Conservation (phyloP, 306 rosid genomes). For the Prinsepia uniflora region DNA sequence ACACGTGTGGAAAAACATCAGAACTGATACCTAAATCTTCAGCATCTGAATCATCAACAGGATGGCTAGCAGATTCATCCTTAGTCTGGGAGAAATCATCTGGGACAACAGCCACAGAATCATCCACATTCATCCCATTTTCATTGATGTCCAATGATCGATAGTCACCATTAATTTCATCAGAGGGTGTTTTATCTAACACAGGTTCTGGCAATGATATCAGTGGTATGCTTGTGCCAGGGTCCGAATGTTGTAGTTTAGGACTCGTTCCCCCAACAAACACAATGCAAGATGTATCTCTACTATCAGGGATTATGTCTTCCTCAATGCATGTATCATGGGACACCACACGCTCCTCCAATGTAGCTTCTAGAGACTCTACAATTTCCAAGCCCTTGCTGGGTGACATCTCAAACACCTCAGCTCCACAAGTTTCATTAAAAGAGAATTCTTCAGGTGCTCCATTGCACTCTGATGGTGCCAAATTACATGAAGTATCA, state of each 20-base stretch:
- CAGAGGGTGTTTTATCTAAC: slow-evolving; percentile 34
- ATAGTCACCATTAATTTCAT: slow-evolving; percentile 23
- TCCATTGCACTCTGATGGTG: slow-evolving; percentile 37
- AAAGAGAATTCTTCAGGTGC: slow-evolving; percentile 35
- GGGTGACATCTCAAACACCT: slow-evolving; percentile 34
- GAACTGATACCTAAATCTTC: slow-evolving; percentile 36
- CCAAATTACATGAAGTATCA: slow-evolving; percentile 41
- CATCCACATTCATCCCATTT: slow-evolving; percentile 34
- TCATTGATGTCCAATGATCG: slow-evolving; percentile 29
- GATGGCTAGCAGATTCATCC: slow-evolving; percentile 39
- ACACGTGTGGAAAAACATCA: slow-evolving; percentile 26
- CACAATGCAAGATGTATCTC: slow-evolving; percentile 36
- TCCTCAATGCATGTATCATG: slow-evolving; percentile 32
- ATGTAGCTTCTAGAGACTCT: slow-evolving; percentile 30
- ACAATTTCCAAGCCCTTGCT: slow-evolving; percentile 30
- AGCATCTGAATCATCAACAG: slow-evolving; percentile 32
- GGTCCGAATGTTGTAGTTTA: slow-evolving; percentile 29
- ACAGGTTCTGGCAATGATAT: slow-evolving; percentile 27
- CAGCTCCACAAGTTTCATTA: slow-evolving; percentile 34
- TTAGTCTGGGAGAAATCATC: slow-evolving; percentile 28
- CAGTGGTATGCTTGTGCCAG: slow-evolving; percentile 27
- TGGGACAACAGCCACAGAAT: slow-evolving; percentile 29
- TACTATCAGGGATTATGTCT: slow-evolving; percentile 34
- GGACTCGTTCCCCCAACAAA: slow-evolving; percentile 35
- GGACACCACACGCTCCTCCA: slow-evolving; percentile 25